Evolutionary conservation across 345 rosid species (phyloP).

Genomic region (Aegle marmelos): DNA sequence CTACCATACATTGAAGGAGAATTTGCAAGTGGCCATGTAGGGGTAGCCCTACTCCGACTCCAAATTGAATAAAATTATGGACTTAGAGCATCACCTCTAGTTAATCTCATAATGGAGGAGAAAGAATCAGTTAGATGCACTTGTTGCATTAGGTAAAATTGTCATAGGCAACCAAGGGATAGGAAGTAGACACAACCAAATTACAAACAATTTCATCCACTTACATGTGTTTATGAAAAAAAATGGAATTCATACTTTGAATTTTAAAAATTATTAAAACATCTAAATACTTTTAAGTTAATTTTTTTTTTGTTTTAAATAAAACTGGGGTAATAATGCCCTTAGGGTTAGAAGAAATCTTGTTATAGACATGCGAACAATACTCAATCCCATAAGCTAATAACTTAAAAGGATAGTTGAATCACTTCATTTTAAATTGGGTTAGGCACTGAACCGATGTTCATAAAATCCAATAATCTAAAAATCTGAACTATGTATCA

Average conservation of each 20-base stretch:
- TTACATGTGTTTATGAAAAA: not conserved
- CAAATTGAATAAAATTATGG: not conserved
- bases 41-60: slow-evolving; percentile 6
- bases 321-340: too few relatives aligned
- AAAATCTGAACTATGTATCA: too few relatives aligned
- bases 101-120: not conserved
- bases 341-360: too few relatives aligned
- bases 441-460: too few relatives aligned
- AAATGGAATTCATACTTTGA: not conserved
- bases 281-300: too few relatives aligned
- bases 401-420: not conserved
- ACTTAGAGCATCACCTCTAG: not conserved
- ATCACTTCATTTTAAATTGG: not conserved
- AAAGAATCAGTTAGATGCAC: not conserved
- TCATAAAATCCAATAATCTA: too few relatives aligned
- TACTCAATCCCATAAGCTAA: too few relatives aligned
- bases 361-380: too few relatives aligned
- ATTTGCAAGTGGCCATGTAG: slow-evolving; percentile 21
- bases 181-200: not conserved
- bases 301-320: too few relatives aligned
- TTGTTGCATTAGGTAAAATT: slow-evolving; percentile 22
- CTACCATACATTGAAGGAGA: slow-evolving; percentile 20
- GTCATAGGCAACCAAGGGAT: slow-evolving; percentile 2
- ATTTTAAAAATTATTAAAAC: too few relatives aligned
- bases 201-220: not conserved